Base-by-base conservation (phyloP, 179 eudicot species). In the Amaranthus tricolor region DNA sequence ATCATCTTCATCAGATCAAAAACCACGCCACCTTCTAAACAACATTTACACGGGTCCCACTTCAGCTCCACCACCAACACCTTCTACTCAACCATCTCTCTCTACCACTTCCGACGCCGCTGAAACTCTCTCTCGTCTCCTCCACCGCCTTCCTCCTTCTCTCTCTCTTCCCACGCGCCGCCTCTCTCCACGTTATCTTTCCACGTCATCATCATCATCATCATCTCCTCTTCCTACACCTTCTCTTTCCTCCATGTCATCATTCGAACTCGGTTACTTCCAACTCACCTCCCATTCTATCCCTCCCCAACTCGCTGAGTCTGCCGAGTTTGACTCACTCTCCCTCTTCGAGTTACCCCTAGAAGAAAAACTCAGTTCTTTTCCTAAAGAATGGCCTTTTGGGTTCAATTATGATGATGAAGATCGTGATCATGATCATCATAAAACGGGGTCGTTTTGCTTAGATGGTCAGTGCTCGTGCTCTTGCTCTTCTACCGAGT, bases 41-140 rank as follows among this genome's bases (percentile, higher is more conserved):
- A 75, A 72, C 11, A 74, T 80, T 74, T 79, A 66, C 63, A 40
- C 47, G 8, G 72, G 67, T 43, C 40, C 86, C 81, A 86, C 93
- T 74, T 70, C 91, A 12, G 94, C 97, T 15, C 97, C 97, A 0
- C 97, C 97, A 6, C 94, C 97, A n/a, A 86, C 97, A 0, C 97
- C 97, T 2, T 88, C 92, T 9, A 44, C 88, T 17, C 85, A 79
- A 16, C 55, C 93, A 52, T 54, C 55, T 44, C 31, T 65, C 55
- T 16, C 85, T 76, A 40, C 84, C 52, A 15, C 75, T 52, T 55
- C 77, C 52, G 77, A 66, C 63, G 47, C 84, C 69, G 66, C 78
- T 45, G 89, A 86, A 45, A 70, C 84, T n/a, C 87, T 89, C 68
- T 81, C 88, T 21, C 81, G 68, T 45, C 85, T 92, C 0, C 91